Base-by-base conservation (phyloP, 495 filamentous ascomycete species). In the Penicillium crystallinum region DNA sequence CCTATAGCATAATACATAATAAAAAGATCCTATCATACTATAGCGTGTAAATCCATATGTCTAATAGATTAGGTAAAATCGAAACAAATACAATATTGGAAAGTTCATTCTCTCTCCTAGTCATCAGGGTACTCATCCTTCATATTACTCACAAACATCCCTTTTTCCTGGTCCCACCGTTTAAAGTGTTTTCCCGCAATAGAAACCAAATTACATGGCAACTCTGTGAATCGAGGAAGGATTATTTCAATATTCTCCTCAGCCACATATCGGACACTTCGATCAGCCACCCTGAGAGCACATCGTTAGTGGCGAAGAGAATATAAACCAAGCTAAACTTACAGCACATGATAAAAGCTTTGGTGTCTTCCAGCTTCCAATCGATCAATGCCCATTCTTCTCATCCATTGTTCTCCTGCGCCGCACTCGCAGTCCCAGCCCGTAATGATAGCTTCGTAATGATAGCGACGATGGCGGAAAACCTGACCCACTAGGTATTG, bases 121-220 rank as follows among this genome's bases (percentile, higher is more conserved):
- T 91, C 89, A 63, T 95, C 86, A 1, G 91, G 91, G 67, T 90
- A 97, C 55, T 89, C 83, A 57, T 93, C 90, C 59, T 65, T 74
- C 19, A 96, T 77, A 66, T 97, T 97, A 57, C 89, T 93, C 6
- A 96, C 77, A 74, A 98, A 98, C 2, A 69, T 73, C 46, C 79
- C 75, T 0, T 61, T 72, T n/a, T 67, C 68, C 29, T 63, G 57
- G 66, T 95, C 89, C 81, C 89, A 97, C 17, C 91, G 77, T 70
- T 90, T 96, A 61, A 97, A 97, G 68, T 88, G 86, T 59, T 84
- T 86, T 10, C 93, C 93, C 2, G 91, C 91, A 54, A 92, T 73
- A 43, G 71, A 72, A 55, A 85, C 77, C 45, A 96, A 69, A 4
- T 74, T 72, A 10, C 69, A 63, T 0, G 82, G 71, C 14, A 80